Percentiles rank a stretch among this genome's conserved stretches.
These are phyloP conservation scores for Metrosideros polymorpha DNA, from an alignment of 441 rosid species.

Conservation along the genomic window DNA sequence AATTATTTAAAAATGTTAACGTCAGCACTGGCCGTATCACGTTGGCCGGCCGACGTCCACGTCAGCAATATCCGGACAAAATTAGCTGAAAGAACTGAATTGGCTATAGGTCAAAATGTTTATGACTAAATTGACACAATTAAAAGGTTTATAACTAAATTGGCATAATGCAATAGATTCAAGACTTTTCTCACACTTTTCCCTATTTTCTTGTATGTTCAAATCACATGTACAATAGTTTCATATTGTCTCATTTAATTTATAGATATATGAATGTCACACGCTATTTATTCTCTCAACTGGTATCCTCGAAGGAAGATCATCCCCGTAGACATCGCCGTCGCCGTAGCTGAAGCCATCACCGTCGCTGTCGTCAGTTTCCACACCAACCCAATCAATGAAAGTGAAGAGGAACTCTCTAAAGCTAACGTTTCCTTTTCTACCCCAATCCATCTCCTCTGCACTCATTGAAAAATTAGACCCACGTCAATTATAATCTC, in stretches of 20 bases:
- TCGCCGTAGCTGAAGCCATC: not conserved
- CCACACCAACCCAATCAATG: constrained; percentile 72
- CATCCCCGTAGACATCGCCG: not conserved
- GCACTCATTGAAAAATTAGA: constrained; percentile 22
- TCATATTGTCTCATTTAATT: not conserved
- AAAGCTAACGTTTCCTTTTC: constrained; percentile 65
- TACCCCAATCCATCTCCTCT: constrained; percentile 90
- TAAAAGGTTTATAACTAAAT: too few species aligned
- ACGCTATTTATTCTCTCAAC: not conserved
- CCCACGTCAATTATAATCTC: not conserved
- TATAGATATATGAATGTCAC: not conserved
- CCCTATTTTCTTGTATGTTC: not conserved
- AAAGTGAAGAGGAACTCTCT: constrained; percentile 77
- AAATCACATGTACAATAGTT: not conserved
- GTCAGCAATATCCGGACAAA: too few species aligned
- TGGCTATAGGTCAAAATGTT: too few species aligned
- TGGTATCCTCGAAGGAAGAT: not conserved
- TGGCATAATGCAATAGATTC: too few species aligned
- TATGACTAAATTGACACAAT: too few species aligned
- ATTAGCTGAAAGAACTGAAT: too few species aligned
- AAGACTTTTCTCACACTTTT: too few species aligned
- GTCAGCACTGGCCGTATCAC: too few species aligned
- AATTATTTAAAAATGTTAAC: too few species aligned
- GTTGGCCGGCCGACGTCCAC: too few species aligned
- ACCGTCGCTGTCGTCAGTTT: constrained; percentile 24